phyloP scores from a whole-genome alignment of 2,329 filamentous ascomycete genomes.

The Ophiocordyceps camponoti-floridani region DNA sequence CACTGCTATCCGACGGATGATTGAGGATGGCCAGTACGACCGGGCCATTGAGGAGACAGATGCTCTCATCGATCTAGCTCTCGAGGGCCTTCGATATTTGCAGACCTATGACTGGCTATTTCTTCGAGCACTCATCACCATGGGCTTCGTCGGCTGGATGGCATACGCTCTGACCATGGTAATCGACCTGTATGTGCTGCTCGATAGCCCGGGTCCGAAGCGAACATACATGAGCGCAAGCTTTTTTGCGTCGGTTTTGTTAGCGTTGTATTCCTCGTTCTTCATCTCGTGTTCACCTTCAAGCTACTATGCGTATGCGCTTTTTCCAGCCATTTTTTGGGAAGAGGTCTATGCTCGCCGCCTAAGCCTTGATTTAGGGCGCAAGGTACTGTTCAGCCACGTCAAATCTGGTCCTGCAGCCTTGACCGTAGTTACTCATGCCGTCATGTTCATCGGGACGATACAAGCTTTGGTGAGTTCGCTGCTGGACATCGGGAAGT shows the following conservation, averaged over 20 bases:
- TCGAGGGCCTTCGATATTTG: constrained; percentile 77
- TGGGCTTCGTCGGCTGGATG: constrained; percentile 92
- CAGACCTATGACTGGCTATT: constrained; percentile 99
- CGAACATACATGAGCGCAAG: constrained; percentile 40
- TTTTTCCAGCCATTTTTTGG: constrained; percentile 93
- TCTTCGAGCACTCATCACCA: constrained; percentile 68
- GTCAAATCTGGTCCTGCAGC: constrained; percentile 41
- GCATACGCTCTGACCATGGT: constrained; percentile 80
- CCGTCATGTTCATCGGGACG: constrained; percentile 50
- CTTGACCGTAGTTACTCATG: constrained; percentile 43
- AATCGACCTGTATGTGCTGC: constrained; percentile 71
- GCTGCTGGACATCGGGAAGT: background rate
- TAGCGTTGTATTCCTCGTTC: constrained; percentile 62
- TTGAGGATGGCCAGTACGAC: constrained; percentile 47
- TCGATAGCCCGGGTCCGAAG: constrained; percentile 45
- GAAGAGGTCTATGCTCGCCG: constrained; percentile 78
- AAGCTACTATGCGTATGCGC: constrained; percentile 79
- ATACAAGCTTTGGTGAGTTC: constrained; percentile 56
- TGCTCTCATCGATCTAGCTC: constrained; percentile 54
- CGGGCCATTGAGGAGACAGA: constrained; percentile 66
- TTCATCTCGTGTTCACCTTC: constrained; percentile 60
- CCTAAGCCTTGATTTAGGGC: constrained; percentile 48
- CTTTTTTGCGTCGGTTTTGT: constrained; percentile 60
- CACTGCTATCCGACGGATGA: constrained; percentile 46
- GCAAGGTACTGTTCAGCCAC: constrained; percentile 49